Evolutionary conservation across 169 alveolate genomes (phyloP), one percentile per base, ranked within the genome.

Genomic region (Theileria annulata): DNA sequence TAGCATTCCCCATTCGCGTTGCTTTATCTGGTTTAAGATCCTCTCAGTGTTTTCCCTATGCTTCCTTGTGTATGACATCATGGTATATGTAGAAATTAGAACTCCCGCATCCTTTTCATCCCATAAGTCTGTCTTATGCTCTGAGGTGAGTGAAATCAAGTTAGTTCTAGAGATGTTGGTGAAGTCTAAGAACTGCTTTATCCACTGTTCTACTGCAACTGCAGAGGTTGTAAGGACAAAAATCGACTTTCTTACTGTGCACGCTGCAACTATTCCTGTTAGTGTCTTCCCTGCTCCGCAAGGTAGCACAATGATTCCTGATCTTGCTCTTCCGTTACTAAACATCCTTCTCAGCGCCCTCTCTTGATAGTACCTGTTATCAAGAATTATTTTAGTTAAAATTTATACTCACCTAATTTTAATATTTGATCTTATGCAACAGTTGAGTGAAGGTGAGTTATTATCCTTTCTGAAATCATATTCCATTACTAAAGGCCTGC

Each of bases 201-300:
- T 94, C 97, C 97, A 93, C 88, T 91, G 98, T 51, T 96, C 98
- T 33, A 91, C 99, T 28, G 97, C 98, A 71, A 90, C 97, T 23
- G 98, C 98, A 91, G 92, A 90, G 69, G 94, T 87, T 51, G 95
- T 89, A 81, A 88, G 92, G 54, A 98, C 96, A 68, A 98, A 90
- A 0, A 97, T 88, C 25, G 99, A 94, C 74, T 96, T 96, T 87
- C 98, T 95, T 37, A 98, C 95, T 6, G 99, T 96, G 77, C 98
- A 93, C 42, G 98, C 97, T n/a, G 99, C 99, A 31, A 98, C 95
- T 6, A 98, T 97, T 28, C 99, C 99, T n/a, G 98, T 98, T 59
- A 98, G 78, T 0, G 99, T 98, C 88, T 98, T 98, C 3, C 99
- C 99, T 13, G 99, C 99, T 15, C 99, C 99, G 91, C 99, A 98